Conservation (phyloP, 139 green algal species). For the Chlorella vulgaris region DNA sequence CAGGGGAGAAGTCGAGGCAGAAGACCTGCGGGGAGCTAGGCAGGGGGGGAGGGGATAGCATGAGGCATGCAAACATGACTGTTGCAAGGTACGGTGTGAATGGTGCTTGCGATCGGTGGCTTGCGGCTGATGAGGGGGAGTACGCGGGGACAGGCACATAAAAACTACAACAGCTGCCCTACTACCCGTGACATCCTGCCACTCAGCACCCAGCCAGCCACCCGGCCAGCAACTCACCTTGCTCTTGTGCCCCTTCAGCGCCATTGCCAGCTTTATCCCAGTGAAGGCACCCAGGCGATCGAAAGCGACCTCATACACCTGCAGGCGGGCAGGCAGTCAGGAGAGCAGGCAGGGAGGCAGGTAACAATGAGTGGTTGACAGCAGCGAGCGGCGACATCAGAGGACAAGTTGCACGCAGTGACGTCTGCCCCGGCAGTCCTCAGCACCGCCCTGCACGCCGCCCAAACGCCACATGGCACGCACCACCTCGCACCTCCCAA, state of each 20-base stretch:
- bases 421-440: too few relatives aligned
- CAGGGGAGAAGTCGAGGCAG: conserved; percentile 52
- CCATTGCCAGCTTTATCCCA: conserved; percentile 38
- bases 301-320: conserved; percentile 49
- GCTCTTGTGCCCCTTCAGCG: conserved; percentile 51
- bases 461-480: too few relatives aligned
- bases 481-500: too few relatives aligned
- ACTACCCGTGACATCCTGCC: neutral
- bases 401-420: too few relatives aligned
- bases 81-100: neutral
- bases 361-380: neutral
- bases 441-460: too few relatives aligned
- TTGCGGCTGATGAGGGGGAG: neutral
- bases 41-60: neutral
- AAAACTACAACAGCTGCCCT: neutral
- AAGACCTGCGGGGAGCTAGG: conserved; percentile 26
- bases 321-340: neutral
- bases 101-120: neutral
- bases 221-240: conserved; percentile 7
- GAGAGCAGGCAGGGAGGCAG: neutral
- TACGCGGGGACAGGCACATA: too few relatives aligned
- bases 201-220: too few relatives aligned
- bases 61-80: too few relatives aligned
- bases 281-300: conserved; percentile 36
- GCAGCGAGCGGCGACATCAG: neutral